phyloP scores from a whole-genome alignment of 148 eudicot genomes.

The Rhododendron williamsianum region DNA sequence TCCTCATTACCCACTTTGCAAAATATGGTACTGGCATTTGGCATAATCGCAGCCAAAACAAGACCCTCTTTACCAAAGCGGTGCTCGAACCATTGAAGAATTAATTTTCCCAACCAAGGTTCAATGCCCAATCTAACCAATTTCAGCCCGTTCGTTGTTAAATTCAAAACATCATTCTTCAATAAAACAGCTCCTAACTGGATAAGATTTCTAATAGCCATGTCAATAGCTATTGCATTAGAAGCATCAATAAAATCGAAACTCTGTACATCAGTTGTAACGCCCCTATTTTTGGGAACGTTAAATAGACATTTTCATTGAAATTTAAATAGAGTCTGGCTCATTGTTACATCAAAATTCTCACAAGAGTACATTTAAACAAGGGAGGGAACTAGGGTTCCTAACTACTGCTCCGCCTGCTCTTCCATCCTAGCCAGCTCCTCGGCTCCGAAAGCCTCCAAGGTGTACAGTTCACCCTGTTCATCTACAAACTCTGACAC shows the following conservation, averaged over 20 bases:
- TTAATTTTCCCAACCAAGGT: slow-evolving; percentile 80
- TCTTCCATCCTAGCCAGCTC: too few species aligned
- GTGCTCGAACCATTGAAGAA: slow-evolving; percentile 47
- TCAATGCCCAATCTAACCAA: slow-evolving; percentile 79
- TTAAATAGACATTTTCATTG: too few species aligned
- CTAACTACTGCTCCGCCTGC: too few species aligned
- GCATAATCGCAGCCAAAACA: slow-evolving; percentile 89
- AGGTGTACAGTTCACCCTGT: too few species aligned
- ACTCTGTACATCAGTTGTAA: slow-evolving; percentile 33
- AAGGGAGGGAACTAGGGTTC: too few species aligned
- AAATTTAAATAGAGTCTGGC: too few species aligned
- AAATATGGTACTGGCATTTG: slow-evolving; percentile 78
- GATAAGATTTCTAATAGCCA: slow-evolving; percentile 72
- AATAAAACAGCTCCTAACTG: slow-evolving; percentile 69
- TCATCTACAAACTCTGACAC: too few species aligned
- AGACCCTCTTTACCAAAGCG: slow-evolving; percentile 75
- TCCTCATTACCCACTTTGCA: slow-evolving; percentile 60
- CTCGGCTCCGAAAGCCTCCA: too few species aligned
- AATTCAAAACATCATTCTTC: slow-evolving; percentile 36
- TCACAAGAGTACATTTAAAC: too few species aligned
- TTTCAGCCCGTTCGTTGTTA: slow-evolving; percentile 49
- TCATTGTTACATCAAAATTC: too few species aligned
- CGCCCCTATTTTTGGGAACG: too few species aligned
- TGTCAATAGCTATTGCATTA: slow-evolving; percentile 54
- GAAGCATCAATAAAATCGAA: slow-evolving; percentile 92